phyloP scores from a whole-genome alignment of 2,329 filamentous ascomycete species.

The Cladophialophora bantiana region DNA sequence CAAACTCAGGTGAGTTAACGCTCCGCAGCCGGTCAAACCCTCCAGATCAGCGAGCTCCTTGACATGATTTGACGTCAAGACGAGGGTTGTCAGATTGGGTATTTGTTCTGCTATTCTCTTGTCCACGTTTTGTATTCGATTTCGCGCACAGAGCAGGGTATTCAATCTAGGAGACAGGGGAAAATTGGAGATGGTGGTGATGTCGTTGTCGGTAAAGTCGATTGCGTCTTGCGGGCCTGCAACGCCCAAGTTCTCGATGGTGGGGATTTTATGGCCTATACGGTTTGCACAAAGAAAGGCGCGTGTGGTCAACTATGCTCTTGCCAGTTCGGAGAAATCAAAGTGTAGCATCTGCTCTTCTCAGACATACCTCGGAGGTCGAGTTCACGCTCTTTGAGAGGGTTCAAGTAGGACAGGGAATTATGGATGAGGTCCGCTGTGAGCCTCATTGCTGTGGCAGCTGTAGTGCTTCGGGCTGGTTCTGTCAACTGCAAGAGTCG shows the following conservation, averaged over 20 bases:
- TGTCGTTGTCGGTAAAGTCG: slow-evolving; percentile 98
- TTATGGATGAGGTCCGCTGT: slow-evolving; percentile 92
- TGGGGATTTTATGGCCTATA: slow-evolving; percentile 96
- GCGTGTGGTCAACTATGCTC: slow-evolving; percentile 84
- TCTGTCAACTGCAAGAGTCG: background rate
- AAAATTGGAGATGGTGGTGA: slow-evolving; percentile 87
- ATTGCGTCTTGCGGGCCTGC: slow-evolving; percentile 92
- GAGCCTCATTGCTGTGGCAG: slow-evolving; percentile 74
- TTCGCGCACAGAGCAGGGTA: slow-evolving; percentile 87
- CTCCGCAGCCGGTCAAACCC: slow-evolving; percentile 71
- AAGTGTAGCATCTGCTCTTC: slow-evolving; percentile 98
- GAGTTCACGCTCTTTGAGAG: slow-evolving; percentile 97
- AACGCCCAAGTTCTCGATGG: slow-evolving; percentile 96
- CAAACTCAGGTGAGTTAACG: slow-evolving; percentile 80
- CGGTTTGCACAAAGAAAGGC: slow-evolving; percentile 54
- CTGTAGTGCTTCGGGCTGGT: background rate
- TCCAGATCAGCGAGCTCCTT: slow-evolving; percentile 87
- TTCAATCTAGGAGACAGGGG: slow-evolving; percentile 86
- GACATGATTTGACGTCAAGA: slow-evolving; percentile 83
- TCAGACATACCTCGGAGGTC: slow-evolving; percentile 98
- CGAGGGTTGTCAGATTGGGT: slow-evolving; percentile 81
- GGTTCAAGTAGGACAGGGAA: slow-evolving; percentile 98
- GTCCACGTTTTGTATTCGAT: slow-evolving; percentile 85
- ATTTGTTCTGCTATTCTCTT: slow-evolving; percentile 74
- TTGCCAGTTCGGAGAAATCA: slow-evolving; percentile 48